Evolutionary conservation across 148 eudicot species (phyloP), one percentile per base, ranked within the genome.

Genomic region (Nyssa sinensis): DNA sequence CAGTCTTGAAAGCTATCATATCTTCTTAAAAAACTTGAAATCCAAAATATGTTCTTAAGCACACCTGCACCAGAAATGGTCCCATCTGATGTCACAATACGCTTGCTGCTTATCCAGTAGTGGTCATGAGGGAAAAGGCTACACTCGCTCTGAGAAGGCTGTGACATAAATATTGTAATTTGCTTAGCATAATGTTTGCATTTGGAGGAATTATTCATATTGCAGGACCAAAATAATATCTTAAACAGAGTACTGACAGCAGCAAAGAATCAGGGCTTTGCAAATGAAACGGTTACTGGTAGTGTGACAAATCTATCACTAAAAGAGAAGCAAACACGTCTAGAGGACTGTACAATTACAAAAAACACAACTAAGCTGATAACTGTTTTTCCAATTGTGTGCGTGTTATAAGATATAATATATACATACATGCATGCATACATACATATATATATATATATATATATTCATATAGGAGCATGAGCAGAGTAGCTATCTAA

Each of bases 51-150:
- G 2, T 27, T 51, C 29, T 29, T 44, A 25, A 41, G 74, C 80
- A 34, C 44, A 92, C 99, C 94, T 91, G 96, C 94, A 66, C 99
- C 99, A 81, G 98, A 86, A 63, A 95, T 88, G 62, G 89, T 75
- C 69, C 86, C 89, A 13, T 81, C 80, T 16, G 88, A 93, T 23
- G 97, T 95, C 33, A 95, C 99, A 79, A 95, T 91, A 33, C 93
- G 91, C 79, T 89, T 93, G 88, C 99, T 93, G 31, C 90, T 79
- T 86, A 95, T 84, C 99, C 97, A 95, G 70, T 84, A 95, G 84
- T 93, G 91, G 66, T 75, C 73, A 24, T 85, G 80, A 71, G 82
- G 77, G 78, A 83, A 75, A 44, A 90, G 94, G 77, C 99, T 95
- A 82, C 99, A 95, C 11, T 62, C 78, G 37, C 64, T 86, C 76